Evolutionary conservation across 2,329 filamentous ascomycete species (phyloP).

Genomic region (Beauveria bassiana): DNA sequence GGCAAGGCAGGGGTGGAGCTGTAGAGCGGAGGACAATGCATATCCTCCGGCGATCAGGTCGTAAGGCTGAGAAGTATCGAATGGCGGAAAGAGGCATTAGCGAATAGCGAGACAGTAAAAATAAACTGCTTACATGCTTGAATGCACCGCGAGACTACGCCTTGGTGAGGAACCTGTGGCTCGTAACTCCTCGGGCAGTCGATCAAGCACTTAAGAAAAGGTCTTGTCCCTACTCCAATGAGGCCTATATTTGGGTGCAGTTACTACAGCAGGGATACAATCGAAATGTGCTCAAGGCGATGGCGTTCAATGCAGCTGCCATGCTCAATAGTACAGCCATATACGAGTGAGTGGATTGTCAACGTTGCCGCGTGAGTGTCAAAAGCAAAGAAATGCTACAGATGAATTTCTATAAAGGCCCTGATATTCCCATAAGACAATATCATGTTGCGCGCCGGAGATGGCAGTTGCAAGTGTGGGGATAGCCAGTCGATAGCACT

Average conservation of each 20-base stretch:
- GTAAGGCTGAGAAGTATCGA: no score
- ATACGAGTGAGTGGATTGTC: neutral
- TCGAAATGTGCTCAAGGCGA: neutral
- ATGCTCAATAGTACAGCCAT: neutral
- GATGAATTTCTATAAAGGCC: neutral
- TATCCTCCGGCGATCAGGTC: neutral
- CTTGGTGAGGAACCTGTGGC: no score
- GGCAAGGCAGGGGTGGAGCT: neutral
- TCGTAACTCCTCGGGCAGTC: no score
- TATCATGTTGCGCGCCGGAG: neutral
- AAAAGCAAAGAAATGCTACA: neutral
- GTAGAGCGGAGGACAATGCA: neutral
- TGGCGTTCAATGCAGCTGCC: neutral
- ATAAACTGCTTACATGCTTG: no score
- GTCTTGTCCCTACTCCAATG: neutral
- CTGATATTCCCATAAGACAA: neutral
- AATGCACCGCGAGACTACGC: no score
- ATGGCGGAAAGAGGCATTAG: no score
- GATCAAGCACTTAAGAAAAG: no score
- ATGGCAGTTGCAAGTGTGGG: neutral
- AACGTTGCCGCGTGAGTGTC: neutral
- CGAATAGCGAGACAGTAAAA: no score
- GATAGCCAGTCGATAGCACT: neutral
- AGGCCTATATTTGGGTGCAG: neutral
- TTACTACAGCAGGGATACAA: neutral